A percentile compares a stretch with the other conserved stretches of the same genome.
Conservation (phyloP, 495 filamentous ascomycete species). For the Apiosordaria backusii region DNA sequence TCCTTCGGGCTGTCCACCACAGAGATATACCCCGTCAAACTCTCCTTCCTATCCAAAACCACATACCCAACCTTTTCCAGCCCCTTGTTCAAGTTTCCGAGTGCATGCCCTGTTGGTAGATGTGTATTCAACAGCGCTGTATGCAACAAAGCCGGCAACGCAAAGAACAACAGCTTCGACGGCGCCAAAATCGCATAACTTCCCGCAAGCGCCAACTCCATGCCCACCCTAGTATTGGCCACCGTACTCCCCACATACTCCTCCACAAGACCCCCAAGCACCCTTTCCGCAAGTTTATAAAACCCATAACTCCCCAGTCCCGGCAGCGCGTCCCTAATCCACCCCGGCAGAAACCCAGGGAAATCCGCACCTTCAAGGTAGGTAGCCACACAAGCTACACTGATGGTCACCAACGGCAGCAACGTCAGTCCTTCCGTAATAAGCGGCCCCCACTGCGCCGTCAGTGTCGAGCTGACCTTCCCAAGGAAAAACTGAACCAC, state of each 20-base stretch:
- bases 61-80: slow-evolving; percentile 54
- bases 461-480: slow-evolving; percentile 58
- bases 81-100: slow-evolving; percentile 58
- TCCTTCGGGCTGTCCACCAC: slow-evolving; percentile 70
- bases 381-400: slow-evolving; percentile 61
- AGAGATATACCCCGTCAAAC: slow-evolving; percentile 85
- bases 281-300: slow-evolving; percentile 57
- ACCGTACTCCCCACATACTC: slow-evolving; percentile 56
- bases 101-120: slow-evolving; percentile 50
- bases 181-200: slow-evolving; percentile 63
- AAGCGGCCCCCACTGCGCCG: slow-evolving; percentile 66
- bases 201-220: slow-evolving; percentile 62
- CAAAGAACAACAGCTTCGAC: slow-evolving; percentile 60
- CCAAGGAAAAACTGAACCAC: slow-evolving; percentile 65
- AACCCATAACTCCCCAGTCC: slow-evolving; percentile 60
- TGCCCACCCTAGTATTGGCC: slow-evolving; percentile 64
- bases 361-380: slow-evolving; percentile 59
- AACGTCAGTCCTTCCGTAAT: slow-evolving; percentile 68
- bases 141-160: slow-evolving; percentile 68
- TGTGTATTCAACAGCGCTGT: slow-evolving; percentile 69
- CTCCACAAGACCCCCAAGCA: slow-evolving; percentile 49
- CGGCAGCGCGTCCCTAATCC: slow-evolving; percentile 55
- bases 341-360: slow-evolving; percentile 46
- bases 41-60: slow-evolving; percentile 76
- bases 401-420: slow-evolving; percentile 68